Evolutionary conservation across 805 yeast genomes (phyloP), one percentile per base, ranked within the genome.

Genomic region (Metschnikowia shivogae): DNA sequence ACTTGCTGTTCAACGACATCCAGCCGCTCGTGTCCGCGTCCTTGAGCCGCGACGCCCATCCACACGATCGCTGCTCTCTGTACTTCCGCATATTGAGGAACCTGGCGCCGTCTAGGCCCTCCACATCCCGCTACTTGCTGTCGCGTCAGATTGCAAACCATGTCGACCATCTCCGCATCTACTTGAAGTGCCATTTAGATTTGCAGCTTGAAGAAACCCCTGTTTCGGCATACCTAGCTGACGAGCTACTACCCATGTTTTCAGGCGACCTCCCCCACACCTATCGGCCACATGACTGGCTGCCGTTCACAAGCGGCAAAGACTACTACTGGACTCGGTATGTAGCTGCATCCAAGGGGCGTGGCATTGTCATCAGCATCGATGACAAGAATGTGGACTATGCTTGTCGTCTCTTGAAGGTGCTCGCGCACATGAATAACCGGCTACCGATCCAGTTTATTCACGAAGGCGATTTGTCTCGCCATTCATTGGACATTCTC

Each of bases 201-300:
- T 39, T 42, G n/a, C 38, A 38, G 13, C 31, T 43, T 22, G 38
- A 34, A 10, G 44, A 47, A 24, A 42, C 51, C 5, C 38, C 28
- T 5, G 42, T 37, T n/a, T 38, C 47, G 17, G 44, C 47, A 12
- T 30, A 32, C 30, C 34, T 47, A 32, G 51, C 43, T 7, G 41
- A 32, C n/a, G 52, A 48, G 28, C 53, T 51, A 14, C 47, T 48
- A 26, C 55, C 55, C 24, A 51, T 51, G 53, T 46, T 51, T 37
- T 46, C 51, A 4, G 51, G 45, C 6, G 28, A 42, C 13, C 43
- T 45, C 22, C 54, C 54, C 6, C 12, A 34, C 11, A 41, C 38
- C 11, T 34, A 45, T 9, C 13, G 33, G 13, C 14, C 32, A 6
- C 45, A 45, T 19, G 40, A 47, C 30, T 46, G 53, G 50, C 5